These are phyloP conservation scores for Telfairia occidentalis DNA, from an alignment of 331 rosid genomes.

Conservation along the genomic window DNA sequence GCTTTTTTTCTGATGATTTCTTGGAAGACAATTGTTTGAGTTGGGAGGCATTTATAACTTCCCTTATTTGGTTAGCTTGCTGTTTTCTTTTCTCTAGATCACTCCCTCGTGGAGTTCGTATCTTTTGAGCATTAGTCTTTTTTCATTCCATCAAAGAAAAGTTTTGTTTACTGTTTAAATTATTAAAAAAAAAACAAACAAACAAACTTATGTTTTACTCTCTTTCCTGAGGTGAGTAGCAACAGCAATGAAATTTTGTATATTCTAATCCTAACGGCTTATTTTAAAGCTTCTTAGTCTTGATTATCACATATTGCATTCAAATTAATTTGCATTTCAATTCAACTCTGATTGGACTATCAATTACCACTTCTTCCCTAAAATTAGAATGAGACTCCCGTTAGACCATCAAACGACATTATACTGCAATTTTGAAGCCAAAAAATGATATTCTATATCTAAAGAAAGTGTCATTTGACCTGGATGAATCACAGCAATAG, in stretches of 20 bases:
- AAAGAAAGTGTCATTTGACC: slow-evolving; percentile 30
- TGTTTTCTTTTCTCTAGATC: no score
- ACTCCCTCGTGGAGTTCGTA: no score
- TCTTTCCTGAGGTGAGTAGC: background rate
- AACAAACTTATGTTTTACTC: background rate
- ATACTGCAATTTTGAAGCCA: background rate
- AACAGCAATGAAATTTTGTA: background rate
- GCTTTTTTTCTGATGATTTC: no score
- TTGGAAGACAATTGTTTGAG: no score
- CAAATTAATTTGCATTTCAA: background rate
- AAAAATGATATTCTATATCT: background rate
- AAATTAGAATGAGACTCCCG: background rate
- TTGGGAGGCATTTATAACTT: no score
- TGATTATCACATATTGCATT: background rate
- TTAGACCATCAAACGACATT: background rate
- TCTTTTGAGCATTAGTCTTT: no score
- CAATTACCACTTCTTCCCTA: background rate
- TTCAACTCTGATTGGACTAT: background rate
- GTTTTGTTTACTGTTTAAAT: no score
- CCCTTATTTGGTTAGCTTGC: no score
- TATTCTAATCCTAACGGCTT: background rate
- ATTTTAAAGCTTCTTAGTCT: background rate
- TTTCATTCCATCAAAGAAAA: no score
- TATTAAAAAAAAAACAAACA: no score
- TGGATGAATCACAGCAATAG: slow-evolving; percentile 49